Percentiles rank a stretch among this genome's conserved stretches.
Evolutionary conservation across 352 stramenopile genomes (phyloP).

Genomic region (Blastocystis sp.): DNA sequence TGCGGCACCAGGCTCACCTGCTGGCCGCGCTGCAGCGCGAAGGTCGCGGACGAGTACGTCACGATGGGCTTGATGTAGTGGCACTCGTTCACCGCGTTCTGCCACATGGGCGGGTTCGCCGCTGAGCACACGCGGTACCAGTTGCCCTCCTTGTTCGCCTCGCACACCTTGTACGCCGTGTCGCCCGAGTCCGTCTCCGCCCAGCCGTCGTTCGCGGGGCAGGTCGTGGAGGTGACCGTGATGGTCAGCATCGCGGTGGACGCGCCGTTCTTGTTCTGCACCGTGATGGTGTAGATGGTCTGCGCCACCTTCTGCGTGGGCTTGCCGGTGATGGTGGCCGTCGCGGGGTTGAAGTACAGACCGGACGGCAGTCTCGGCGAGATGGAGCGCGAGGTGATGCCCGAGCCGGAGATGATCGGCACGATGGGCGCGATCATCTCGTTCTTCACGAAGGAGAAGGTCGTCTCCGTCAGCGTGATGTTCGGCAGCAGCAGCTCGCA

Average conservation of each 20-base stretch:
- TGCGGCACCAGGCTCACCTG: conserved; percentile 19
- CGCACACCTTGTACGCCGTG: conserved; percentile 28
- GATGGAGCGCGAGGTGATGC: conserved; percentile 50
- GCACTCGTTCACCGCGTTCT: conserved; percentile 50
- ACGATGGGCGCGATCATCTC: conserved; percentile 59
- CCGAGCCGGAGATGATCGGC: conserved; percentile 33
- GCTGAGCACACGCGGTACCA: conserved; percentile 60
- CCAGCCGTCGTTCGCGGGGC: conserved; percentile 32
- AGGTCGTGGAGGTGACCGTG: conserved; percentile 32
- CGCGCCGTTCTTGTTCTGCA: conserved; percentile 52
- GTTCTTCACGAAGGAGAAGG: conserved; percentile 65
- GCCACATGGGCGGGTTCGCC: conserved; percentile 49
- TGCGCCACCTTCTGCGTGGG: conserved; percentile 47
- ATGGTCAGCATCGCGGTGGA: conserved; percentile 48
- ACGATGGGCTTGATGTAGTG: conserved; percentile 63
- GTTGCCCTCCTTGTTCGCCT: conserved; percentile 47
- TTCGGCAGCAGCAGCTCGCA: conserved; percentile 53
- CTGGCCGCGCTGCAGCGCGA: conserved; percentile 34
- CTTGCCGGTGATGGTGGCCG: conserved; percentile 54
- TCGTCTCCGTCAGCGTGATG: conserved; percentile 44
- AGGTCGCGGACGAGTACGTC: conserved; percentile 20
- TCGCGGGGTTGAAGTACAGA: conserved; percentile 64
- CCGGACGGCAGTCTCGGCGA: conserved; percentile 41
- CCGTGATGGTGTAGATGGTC: conserved; percentile 52
- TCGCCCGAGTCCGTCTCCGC: conserved; percentile 62